phyloP scores from a whole-genome alignment of 1,284 basidiomycete species.

The Marasmius tenuissimus region DNA sequence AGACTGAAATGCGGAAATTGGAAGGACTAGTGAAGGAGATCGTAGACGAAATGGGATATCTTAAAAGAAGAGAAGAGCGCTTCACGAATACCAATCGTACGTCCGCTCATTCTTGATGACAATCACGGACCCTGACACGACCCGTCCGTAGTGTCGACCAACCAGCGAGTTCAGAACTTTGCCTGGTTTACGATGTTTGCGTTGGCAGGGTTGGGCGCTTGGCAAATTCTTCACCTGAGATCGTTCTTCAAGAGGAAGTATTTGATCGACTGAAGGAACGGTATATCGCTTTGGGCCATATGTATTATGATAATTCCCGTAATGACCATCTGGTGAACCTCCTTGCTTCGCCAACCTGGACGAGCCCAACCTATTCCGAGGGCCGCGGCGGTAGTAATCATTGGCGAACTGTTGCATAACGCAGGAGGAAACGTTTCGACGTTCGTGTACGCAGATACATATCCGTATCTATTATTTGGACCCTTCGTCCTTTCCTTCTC shows the following conservation, averaged over 20 bases:
- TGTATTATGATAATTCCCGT: neutral
- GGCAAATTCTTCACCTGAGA: conserved; percentile 94
- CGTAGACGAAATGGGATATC: conserved; percentile 90
- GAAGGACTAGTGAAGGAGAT: conserved; percentile 95
- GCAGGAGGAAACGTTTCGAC: no score
- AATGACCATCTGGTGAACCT: neutral
- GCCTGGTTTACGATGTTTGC: conserved; percentile 86
- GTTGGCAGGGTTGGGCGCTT: conserved; percentile 82
- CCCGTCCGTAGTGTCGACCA: conserved; percentile 79
- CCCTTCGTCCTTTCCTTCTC: conserved; percentile 35
- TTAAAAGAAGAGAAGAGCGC: conserved; percentile 85
- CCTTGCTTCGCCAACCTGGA: no score
- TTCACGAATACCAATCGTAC: conserved; percentile 93
- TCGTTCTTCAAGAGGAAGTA: conserved; percentile 97
- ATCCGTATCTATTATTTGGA: no score
- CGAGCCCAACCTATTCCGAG: no score
- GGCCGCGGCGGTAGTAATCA: no score
- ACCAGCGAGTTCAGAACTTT: conserved; percentile 89
- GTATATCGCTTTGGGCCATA: neutral
- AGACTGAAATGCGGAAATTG: conserved; percentile 97
- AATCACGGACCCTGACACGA: conserved; percentile 2
- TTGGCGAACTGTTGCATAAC: no score
- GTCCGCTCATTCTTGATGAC: conserved; percentile 29
- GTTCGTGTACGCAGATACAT: no score
- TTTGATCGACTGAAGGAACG: conserved; percentile 70